A percentile compares a stretch with the other conserved stretches of the same genome.
Evolutionary conservation across 1,284 basidiomycete genomes (phyloP).

Genomic region (Trametes pubescens): DNA sequence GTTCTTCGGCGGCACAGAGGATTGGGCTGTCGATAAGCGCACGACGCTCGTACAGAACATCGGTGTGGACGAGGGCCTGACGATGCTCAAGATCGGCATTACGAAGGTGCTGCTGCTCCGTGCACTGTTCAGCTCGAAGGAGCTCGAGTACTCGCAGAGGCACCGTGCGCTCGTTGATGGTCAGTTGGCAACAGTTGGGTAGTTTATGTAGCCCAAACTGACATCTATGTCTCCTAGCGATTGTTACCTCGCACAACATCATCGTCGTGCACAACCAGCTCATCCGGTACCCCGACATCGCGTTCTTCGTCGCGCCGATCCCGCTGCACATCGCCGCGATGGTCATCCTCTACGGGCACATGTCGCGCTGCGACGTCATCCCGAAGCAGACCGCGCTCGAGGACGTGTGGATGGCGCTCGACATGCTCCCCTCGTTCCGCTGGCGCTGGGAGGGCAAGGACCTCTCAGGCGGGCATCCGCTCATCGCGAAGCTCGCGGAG

Average conservation of each 20-base stretch:
- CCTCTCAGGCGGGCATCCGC: constrained; percentile 76
- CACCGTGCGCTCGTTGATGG: constrained; percentile 78
- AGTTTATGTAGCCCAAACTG: constrained; percentile 13
- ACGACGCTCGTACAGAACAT: constrained; percentile 74
- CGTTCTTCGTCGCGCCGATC: constrained; percentile 86
- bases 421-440: constrained; percentile 84
- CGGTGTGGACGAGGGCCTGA: constrained; percentile 79
- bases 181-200: constrained; percentile 44
- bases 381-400: constrained; percentile 70
- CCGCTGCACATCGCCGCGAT: constrained; percentile 87
- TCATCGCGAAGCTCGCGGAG: constrained; percentile 80
- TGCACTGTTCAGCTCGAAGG: constrained; percentile 77
- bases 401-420: constrained; percentile 83
- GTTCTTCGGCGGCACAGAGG: constrained; percentile 76
- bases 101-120: constrained; percentile 78
- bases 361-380: constrained; percentile 75
- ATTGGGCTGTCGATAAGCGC: constrained; percentile 72
- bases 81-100: constrained; percentile 81
- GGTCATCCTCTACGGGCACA: constrained; percentile 86
- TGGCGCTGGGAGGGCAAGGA: constrained; percentile 90
- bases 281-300: constrained; percentile 81
- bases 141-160: constrained; percentile 67
- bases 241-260: constrained; percentile 84
- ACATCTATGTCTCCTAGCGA: constrained; percentile 55
- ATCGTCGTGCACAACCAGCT: constrained; percentile 83